phyloP scores from a whole-genome alignment of 2,329 filamentous ascomycete species.

The Aureobasidium sp. region DNA sequence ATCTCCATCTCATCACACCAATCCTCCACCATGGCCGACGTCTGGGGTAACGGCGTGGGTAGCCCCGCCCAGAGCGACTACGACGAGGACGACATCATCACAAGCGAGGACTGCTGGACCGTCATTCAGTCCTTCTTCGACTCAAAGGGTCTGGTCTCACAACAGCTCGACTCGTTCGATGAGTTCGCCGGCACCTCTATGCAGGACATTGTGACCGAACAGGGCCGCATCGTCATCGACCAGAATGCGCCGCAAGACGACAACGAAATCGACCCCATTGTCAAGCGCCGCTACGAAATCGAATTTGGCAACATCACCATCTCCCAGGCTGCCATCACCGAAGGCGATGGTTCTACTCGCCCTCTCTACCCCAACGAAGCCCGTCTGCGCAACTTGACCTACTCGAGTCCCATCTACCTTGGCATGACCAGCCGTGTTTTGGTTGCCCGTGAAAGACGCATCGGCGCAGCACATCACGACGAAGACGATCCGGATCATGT shows the following conservation, averaged over 20 bases:
- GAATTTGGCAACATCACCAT: conserved; percentile 88
- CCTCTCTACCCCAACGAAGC: conserved; percentile 90
- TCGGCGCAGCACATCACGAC: conserved; percentile 49
- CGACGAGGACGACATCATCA: conserved; percentile 48
- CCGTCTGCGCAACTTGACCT: conserved; percentile 89
- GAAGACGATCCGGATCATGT: conserved; percentile 53
- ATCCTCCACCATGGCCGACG: conserved; percentile 14
- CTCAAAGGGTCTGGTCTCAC: conserved; percentile 87
- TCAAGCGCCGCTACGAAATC: conserved; percentile 87
- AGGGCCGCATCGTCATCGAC: conserved; percentile 84
- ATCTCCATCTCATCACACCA: neutral
- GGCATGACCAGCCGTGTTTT: conserved; percentile 79
- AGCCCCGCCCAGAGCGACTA: conserved; percentile 14
- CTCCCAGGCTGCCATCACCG: conserved; percentile 81
- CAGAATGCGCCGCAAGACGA: conserved; percentile 73
- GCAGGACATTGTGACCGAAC: conserved; percentile 88
- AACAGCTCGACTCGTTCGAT: conserved; percentile 97
- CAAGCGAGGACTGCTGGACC: conserved; percentile 95
- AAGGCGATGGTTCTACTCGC: conserved; percentile 81
- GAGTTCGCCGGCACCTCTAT: conserved; percentile 93
- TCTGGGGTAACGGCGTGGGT: conserved; percentile 8
- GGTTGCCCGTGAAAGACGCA: conserved; percentile 67
- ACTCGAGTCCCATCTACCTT: conserved; percentile 84
- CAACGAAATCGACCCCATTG: conserved; percentile 61
- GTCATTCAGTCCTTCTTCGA: conserved; percentile 98